Evolutionary conservation across 1,284 basidiomycete genomes (phyloP).

Genomic region (Sparassis latifolia): DNA sequence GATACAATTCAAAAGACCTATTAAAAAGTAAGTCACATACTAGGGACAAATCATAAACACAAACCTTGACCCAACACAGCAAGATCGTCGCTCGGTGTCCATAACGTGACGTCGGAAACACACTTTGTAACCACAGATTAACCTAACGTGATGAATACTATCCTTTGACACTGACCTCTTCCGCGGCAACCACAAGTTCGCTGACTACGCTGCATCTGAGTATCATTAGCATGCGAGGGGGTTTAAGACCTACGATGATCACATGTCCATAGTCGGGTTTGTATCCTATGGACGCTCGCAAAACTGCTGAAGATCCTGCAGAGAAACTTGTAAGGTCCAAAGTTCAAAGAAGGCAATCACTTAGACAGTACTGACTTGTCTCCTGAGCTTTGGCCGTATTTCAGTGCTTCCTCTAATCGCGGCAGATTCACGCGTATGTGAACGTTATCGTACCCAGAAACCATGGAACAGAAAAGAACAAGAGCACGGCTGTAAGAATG

Average conservation of each 20-base stretch:
- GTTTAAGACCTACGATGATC: slow-evolving; percentile 46
- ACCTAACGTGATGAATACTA: neutral
- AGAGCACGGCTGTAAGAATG: slow-evolving; percentile 43
- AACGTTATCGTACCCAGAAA: slow-evolving; percentile 59
- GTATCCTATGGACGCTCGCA: slow-evolving; percentile 45
- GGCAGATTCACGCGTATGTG: slow-evolving; percentile 57
- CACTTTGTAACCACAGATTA: slow-evolving; percentile 30
- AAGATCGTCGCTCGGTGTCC: slow-evolving; percentile 49
- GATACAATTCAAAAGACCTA: slow-evolving; percentile 50
- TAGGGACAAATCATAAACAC: slow-evolving; percentile 4
- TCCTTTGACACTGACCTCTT: slow-evolving; percentile 41
- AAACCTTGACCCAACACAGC: slow-evolving; percentile 48
- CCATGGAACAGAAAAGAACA: slow-evolving; percentile 53
- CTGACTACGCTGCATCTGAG: slow-evolving; percentile 36
- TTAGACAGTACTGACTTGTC: slow-evolving; percentile 39
- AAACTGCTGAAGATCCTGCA: slow-evolving; percentile 54
- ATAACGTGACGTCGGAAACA: slow-evolving; percentile 46
- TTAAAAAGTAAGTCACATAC: too few relatives aligned
- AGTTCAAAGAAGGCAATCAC: slow-evolving; percentile 22
- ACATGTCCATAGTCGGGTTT: slow-evolving; percentile 52
- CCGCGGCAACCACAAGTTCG: slow-evolving; percentile 50
- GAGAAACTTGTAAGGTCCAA: neutral
- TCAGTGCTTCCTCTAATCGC: slow-evolving; percentile 54
- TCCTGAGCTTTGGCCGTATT: slow-evolving; percentile 60
- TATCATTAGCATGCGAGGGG: neutral